A percentile compares a stretch with the other conserved stretches of the same genome.
These are phyloP conservation scores for Chrysoporthe puriensis DNA, from an alignment of 2,329 filamentous ascomycete genomes.

Conservation along the genomic window DNA sequence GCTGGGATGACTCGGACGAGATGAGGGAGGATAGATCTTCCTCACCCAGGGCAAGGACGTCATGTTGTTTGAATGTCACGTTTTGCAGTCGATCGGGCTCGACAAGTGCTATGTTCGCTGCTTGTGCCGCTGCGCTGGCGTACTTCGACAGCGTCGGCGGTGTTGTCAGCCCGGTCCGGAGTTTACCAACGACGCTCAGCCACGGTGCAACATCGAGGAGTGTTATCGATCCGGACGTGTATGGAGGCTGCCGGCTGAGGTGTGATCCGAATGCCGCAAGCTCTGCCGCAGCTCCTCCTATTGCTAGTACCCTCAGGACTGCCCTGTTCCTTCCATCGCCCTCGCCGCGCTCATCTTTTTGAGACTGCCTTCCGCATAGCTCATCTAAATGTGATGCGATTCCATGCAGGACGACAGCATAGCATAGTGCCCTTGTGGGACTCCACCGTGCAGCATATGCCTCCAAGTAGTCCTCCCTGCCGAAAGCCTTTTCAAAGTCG, in stretches of 20 bases:
- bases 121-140: slow-evolving; percentile 40
- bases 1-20: slow-evolving; percentile 34
- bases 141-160: slow-evolving; percentile 46
- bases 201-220: slow-evolving; percentile 87
- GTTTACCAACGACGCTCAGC: slow-evolving; percentile 61
- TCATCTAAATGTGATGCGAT: slow-evolving; percentile 41
- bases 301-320: slow-evolving; percentile 47
- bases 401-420: slow-evolving; percentile 59
- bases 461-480: slow-evolving; percentile 68
- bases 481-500: slow-evolving; percentile 83
- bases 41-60: slow-evolving; percentile 50
- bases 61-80: slow-evolving; percentile 48
- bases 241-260: slow-evolving; percentile 36
- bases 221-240: slow-evolving; percentile 48
- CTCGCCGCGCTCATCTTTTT: not conserved
- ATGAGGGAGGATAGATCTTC: slow-evolving; percentile 40
- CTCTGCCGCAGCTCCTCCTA: slow-evolving; percentile 65
- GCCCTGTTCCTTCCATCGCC: not conserved
- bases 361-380: not conserved
- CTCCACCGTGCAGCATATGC: slow-evolving; percentile 93
- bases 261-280: slow-evolving; percentile 58
- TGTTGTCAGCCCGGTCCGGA: slow-evolving; percentile 60
- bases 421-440: slow-evolving; percentile 81
- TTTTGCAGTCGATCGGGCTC: slow-evolving; percentile 42
- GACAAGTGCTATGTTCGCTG: slow-evolving; percentile 51